Base-by-base conservation (phyloP, 2,329 filamentous ascomycete species). In the Talaromyces sp. region DNA sequence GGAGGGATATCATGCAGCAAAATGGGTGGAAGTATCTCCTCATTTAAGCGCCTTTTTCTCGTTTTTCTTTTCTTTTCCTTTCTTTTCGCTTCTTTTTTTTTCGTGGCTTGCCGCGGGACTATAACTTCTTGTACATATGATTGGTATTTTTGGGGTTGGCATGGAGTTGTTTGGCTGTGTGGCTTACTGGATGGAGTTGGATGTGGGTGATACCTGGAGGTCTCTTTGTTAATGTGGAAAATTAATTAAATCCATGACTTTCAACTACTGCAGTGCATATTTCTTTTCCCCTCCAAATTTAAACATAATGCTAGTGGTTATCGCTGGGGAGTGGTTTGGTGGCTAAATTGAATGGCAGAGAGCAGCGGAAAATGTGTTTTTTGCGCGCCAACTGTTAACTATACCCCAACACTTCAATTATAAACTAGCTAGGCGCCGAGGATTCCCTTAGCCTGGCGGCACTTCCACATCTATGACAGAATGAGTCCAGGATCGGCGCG, bases 1-100 rank as follows among this genome's bases (percentile, higher is more conserved):
- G 93, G 93, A 85, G 93, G 80, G 91, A 96, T 78, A 86, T 93
- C 73, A 96, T 97, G 92, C 86, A 86, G 78, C 86, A 88, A 79
- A 95, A 93, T 80, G 87, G 87, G 69, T 96, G 92, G 93, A 91
- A 96, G 75, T 95, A 92, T 80, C 83, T 97, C 76, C 85, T 97
- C 76, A 93, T 97, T 78, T 96, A 79, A 80, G 59, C 25, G 27
- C 47, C 30, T 30, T 19, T 59, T 17, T 10, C 5, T 28, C 1
- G 19, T 25, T 52, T 52, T 4, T 10, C 19, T 44, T n/a, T 44
- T 44, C 39, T n/a, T 19, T 44, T 44, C 8, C 17, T 19, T 19
- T 44, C 17, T 13, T 19, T 44, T 19, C 17, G n/a, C n/a, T 10
- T 19, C 17, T n/a, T n/a, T 10, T 13, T 44, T 44, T 19, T 22